Evolutionary conservation across 2,329 filamentous ascomycete genomes (phyloP).

Genomic region (Penicillium sp.): DNA sequence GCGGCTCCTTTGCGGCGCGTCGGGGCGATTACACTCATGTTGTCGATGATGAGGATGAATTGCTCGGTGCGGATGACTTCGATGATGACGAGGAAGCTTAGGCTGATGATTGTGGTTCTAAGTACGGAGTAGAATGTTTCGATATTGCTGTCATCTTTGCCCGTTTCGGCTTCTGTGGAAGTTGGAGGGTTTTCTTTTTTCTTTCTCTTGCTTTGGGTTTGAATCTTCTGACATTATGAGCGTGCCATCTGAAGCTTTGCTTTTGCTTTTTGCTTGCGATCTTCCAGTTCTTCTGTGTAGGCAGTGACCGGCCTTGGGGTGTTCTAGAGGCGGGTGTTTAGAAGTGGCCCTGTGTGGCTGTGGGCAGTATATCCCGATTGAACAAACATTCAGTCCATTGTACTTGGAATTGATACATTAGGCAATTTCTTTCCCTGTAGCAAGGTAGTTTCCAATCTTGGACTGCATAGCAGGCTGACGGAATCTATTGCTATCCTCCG

Average conservation of each 20-base stretch:
- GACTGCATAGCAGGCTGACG: background rate
- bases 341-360: background rate
- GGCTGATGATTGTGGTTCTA: background rate
- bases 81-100: constrained; percentile 69
- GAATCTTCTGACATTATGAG: constrained; percentile 24
- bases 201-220: background rate
- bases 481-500: background rate
- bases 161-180: background rate
- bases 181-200: background rate
- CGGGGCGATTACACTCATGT: constrained; percentile 84
- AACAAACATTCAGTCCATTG: background rate
- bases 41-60: constrained; percentile 89
- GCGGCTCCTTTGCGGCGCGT: constrained; percentile 82
- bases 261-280: constrained; percentile 1
- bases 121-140: background rate
- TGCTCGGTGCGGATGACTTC: constrained; percentile 79
- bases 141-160: background rate
- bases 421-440: too few relatives aligned
- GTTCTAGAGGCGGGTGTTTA: too few relatives aligned
- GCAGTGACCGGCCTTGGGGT: background rate
- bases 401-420: too few relatives aligned
- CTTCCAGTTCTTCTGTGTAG: background rate
- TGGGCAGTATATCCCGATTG: background rate
- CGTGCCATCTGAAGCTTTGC: constrained; percentile 2
- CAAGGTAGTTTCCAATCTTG: too few relatives aligned